Percentiles rank a stretch among this genome's conserved stretches.
Conservation (phyloP, 257 asterid genomes). For the Penstemon barbatus region DNA sequence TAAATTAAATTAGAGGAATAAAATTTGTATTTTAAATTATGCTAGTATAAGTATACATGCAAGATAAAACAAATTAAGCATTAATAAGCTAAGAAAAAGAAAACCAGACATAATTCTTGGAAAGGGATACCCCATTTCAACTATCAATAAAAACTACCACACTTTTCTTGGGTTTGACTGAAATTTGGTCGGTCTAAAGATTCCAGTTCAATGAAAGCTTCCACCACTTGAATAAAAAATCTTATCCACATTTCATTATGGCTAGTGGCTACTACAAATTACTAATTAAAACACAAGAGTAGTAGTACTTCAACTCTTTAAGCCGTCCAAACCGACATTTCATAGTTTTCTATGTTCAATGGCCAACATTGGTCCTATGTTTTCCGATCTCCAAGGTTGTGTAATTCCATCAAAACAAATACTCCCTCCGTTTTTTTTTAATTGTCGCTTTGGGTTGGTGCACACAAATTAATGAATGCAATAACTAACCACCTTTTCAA, state of each 20-base stretch:
- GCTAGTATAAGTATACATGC: too few species aligned
- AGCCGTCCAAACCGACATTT: constrained; percentile 52
- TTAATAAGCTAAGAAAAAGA: neutral
- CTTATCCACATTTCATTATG: too few species aligned
- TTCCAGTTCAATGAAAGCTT: neutral
- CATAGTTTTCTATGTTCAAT: constrained; percentile 19
- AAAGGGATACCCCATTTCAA: constrained; percentile 4
- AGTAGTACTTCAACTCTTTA: neutral
- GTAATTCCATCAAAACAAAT: neutral
- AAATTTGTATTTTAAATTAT: too few species aligned
- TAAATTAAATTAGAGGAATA: too few species aligned
- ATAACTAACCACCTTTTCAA: too few species aligned
- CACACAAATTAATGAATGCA: too few species aligned
- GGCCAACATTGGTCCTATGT: constrained; percentile 21
- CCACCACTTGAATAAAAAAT: neutral
- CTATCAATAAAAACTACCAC: neutral
- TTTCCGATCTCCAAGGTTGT: constrained; percentile 18
- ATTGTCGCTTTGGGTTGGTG: too few species aligned
- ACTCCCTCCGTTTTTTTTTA: too few species aligned
- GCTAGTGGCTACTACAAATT: too few species aligned
- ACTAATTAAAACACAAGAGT: neutral
- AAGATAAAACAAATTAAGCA: neutral
- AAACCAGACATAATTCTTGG: constrained; percentile 10
- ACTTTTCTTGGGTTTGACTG: neutral
- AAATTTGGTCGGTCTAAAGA: constrained; percentile 20